Evolutionary conservation across 1,139 yeast species (phyloP), one percentile per base, ranked within the genome.

Genomic region (Meyerozyma carpophila): DNA sequence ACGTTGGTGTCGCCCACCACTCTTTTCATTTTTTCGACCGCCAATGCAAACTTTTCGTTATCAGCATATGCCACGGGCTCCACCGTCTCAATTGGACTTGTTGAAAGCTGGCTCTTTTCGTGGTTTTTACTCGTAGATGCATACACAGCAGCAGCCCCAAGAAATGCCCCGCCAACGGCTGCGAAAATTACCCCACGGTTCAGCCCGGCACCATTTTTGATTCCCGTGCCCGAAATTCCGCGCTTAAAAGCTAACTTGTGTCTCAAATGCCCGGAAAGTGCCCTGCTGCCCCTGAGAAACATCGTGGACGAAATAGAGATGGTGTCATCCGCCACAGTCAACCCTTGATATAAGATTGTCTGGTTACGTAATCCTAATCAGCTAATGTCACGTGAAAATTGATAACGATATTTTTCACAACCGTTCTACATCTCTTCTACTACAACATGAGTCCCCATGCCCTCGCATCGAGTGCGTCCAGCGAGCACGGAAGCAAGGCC

Each of bases 1-100:
- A 54, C 53, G 41, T 55, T 59, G n/a, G 45, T 51, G n/a, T 32
- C 36, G 28, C 53, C 55, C 21, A 50, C 52, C 10, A 50, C 38
- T 7, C 32, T 39, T 26, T 41, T 41, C 41, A 51, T 41, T 32
- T 44, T 32, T 10, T 27, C 43, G 32, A 49, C 41, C 2, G 53
- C 53, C 26, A 20, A 32, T 5, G 38, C 40, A 27, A 46, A 49
- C 20, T 44, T 44, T 8, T 29, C 40, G 13, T 45, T 45, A 40
- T 41, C 45, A 8, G 51, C 52, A 40, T 50, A 51, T n/a, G 31
- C 43, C 3, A 50, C 52, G 43, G 44, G 42, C 29, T 13, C 8
- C 28, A 46, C 41, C n/a, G 48, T 26, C n/a, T 21, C 42, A 16
- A 51, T 41, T 8, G 55, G 52, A 6, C 47, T 42, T 4, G 54